Percentiles rank a stretch among this genome's conserved stretches.
phyloP scores from a whole-genome alignment of 129 eudicot species.

The Deinandra increscens region DNA sequence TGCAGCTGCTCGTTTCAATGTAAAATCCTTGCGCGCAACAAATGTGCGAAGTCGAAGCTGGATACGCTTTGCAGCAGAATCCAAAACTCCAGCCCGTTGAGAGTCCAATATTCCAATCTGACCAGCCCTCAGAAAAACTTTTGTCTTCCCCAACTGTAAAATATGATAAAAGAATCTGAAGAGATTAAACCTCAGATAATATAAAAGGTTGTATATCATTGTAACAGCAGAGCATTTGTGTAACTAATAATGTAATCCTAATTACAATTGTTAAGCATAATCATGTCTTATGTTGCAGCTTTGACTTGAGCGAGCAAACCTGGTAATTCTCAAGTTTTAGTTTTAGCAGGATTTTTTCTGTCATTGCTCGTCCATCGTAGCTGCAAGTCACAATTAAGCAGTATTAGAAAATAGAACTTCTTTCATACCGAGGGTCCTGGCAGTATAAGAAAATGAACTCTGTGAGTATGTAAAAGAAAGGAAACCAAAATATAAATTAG shows the following conservation, averaged over 20 bases:
- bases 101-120: constrained; percentile 92
- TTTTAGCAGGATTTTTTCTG: constrained; percentile 77
- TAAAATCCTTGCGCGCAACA: constrained; percentile 62
- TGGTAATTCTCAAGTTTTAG: constrained; percentile 82
- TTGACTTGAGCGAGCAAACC: constrained; percentile 41
- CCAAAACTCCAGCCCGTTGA: constrained; percentile 86
- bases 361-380: constrained; percentile 67
- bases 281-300: constrained; percentile 3
- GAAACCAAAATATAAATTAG: background rate
- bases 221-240: constrained; percentile 6
- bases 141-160: constrained; percentile 81
- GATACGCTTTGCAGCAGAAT: constrained; percentile 75
- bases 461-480: background rate
- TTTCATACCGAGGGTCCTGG: background rate
- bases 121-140: constrained; percentile 96
- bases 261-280: background rate
- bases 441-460: background rate
- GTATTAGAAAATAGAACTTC: background rate
- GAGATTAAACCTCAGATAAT: background rate
- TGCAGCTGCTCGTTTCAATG: constrained; percentile 61
- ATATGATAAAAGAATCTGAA: background rate
- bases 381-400: constrained; percentile 39
- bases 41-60: constrained; percentile 68
- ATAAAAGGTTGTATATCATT: constrained; percentile 1
- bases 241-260: constrained; percentile 7